These are phyloP conservation scores for Pseudisothecium myosuroides DNA, from an alignment of 225 moss, liverwort and hornwort genomes.

Conservation along the genomic window DNA sequence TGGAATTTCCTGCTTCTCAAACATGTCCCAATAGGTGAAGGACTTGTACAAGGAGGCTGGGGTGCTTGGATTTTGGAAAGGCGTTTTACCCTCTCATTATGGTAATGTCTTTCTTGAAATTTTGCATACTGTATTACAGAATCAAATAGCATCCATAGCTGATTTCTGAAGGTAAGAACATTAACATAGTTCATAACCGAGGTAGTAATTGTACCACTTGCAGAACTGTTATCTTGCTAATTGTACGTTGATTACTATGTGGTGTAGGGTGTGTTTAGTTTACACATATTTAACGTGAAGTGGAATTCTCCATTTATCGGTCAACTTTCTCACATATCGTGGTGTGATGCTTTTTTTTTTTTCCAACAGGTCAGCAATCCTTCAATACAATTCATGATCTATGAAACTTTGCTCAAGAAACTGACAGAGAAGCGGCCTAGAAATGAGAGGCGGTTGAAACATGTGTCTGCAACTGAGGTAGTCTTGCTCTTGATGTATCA, in stretches of 20 bases:
- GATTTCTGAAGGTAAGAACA: neutral
- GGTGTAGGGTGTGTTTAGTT: neutral
- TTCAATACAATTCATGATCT: conserved; percentile 88
- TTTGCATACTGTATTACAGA: neutral
- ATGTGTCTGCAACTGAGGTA: conserved; percentile 61
- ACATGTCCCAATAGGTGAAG: conserved; percentile 16
- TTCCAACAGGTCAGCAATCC: conserved; percentile 61
- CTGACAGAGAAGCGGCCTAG: conserved; percentile 44
- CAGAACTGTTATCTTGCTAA: neutral
- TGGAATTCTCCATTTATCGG: neutral
- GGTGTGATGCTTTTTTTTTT: neutral
- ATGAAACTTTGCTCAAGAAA: conserved; percentile 64
- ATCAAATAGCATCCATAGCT: neutral
- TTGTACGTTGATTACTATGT: neutral
- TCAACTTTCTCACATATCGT: neutral
- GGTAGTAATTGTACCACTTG: neutral
- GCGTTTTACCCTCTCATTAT: conserved; percentile 69
- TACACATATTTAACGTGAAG: neutral
- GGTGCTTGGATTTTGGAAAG: conserved; percentile 77
- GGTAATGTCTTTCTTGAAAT: conserved; percentile 19
- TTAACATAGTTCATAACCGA: neutral
- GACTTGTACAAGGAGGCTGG: conserved; percentile 79
- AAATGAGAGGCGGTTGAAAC: conserved; percentile 44
- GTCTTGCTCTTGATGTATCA: neutral
- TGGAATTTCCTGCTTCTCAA: neutral